Conservation (phyloP, 2,329 filamentous ascomycete genomes). For the Nigrograna mackinnonii region DNA sequence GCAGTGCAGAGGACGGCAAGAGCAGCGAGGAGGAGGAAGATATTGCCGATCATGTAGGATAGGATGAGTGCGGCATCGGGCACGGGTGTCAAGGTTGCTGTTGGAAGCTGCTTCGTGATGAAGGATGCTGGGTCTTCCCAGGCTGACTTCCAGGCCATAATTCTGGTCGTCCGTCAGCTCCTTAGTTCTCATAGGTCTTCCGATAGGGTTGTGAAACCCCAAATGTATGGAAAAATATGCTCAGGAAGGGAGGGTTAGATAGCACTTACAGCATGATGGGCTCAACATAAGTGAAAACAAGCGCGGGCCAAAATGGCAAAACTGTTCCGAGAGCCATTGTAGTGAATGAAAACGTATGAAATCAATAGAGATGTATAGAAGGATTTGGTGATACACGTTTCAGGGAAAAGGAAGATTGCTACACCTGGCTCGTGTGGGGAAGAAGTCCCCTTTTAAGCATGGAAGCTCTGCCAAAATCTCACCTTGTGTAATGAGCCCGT, state of each 20-base stretch:
- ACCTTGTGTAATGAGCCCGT: too few species aligned
- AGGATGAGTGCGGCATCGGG: constrained; percentile 16
- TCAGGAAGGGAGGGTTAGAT: constrained; percentile 8
- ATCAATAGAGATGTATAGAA: too few species aligned
- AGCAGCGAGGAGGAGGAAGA: constrained; percentile 23
- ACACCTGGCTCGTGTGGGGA: too few species aligned
- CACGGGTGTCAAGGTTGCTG: constrained; percentile 4
- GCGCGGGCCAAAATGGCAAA: constrained; percentile 26
- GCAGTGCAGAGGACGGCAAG: constrained; percentile 25
- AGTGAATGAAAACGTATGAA: too few species aligned
- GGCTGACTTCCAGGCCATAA: constrained; percentile 21
- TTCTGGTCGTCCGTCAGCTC: too few species aligned
- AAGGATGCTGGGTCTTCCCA: constrained; percentile 15
- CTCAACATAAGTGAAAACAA: constrained; percentile 31
- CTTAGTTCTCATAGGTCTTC: too few species aligned
- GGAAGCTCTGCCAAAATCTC: too few species aligned
- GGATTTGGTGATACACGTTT: too few species aligned
- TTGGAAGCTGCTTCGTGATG: constrained; percentile 19
- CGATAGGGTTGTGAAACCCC: too few species aligned
- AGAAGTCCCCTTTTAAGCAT: too few species aligned
- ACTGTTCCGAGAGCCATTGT: constrained; percentile 27
- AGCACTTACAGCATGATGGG: constrained; percentile 21
- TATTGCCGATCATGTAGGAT: constrained; percentile 23
- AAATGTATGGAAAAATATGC: too few species aligned
- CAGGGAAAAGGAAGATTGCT: too few species aligned